Base-by-base conservation (phyloP, 805 yeast species). In the Blastobotrys parvus region DNA sequence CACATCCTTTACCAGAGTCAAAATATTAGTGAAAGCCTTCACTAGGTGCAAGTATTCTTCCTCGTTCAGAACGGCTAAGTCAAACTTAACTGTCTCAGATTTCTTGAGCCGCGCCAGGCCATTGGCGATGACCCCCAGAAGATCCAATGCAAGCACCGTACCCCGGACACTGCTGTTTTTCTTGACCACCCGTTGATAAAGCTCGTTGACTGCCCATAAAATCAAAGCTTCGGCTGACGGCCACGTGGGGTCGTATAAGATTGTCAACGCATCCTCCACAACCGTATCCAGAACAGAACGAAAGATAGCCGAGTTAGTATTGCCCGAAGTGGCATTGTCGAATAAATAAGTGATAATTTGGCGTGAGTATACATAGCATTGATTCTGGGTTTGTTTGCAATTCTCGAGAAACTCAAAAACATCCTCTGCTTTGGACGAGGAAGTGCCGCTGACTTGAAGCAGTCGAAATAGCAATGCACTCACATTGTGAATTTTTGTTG, bases 121-220 rank as follows among this genome's bases (percentile, higher is more conserved):
- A 2, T 73, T 68, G 0, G 84, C 88, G 20, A 81, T 71, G 11
- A 62, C 45, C 0, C 90, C 88, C n/a, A 77, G 60, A 48, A 77
- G 52, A 43, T 82, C 89, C 40, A 84, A 57, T 3, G 75, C 66
- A 47, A 68, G 69, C 0, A 78, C 64, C 46, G 78, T 82, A 4
- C 72, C 61, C 4, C 13, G 35, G 2, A 23, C 48, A 5, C 33
- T 36, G 4, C 35, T 33, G 33, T 39, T 23, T 41, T 33, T 25
- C 21, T 41, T 29, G 15, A 35, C 35, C 3, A 25, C 23, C n/a
- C 16, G 25, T 15, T 34, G 17, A 16, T 25, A 22, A 22, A 25
- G 8, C 17, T 22, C 16, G 29, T 34, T 30, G 17, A 16, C 23
- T 2, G 29, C 11, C 43, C 43, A 41, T 11, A 27, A 56, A 4